These are phyloP conservation scores for Penicillium psychrosexuale DNA, from an alignment of 2,329 filamentous ascomycete genomes.

Conservation along the genomic window DNA sequence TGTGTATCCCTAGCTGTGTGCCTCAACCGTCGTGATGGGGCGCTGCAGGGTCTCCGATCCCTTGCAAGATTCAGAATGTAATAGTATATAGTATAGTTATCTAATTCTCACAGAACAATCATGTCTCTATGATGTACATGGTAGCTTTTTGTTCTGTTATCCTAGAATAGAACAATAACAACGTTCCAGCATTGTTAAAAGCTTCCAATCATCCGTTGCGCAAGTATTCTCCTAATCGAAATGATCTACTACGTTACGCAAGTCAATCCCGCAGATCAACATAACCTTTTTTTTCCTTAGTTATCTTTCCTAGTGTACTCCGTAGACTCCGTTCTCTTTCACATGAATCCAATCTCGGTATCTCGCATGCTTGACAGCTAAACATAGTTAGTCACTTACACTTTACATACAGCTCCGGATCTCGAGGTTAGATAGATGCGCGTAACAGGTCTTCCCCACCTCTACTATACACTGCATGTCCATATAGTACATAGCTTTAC, in stretches of 20 bases:
- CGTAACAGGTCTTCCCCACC: background rate
- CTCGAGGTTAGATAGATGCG: background rate
- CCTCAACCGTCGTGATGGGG: constrained; percentile 11
- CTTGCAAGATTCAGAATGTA: constrained; percentile 13
- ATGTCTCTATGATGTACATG: background rate
- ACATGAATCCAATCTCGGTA: constrained; percentile 20
- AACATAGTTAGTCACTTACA: background rate
- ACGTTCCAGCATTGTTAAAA: background rate
- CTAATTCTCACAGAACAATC: background rate
- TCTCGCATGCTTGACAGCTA: constrained; percentile 25
- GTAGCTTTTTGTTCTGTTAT: background rate
- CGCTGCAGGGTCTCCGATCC: constrained; percentile 21
- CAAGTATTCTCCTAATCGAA: constrained; percentile 10
- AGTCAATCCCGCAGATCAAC: constrained; percentile 6
- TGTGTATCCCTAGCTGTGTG: constrained; percentile 12
- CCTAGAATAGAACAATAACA: background rate
- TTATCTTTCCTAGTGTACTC: background rate
- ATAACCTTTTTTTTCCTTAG: constrained; percentile 1
- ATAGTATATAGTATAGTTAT: too few relatives aligned
- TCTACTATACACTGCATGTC: background rate
- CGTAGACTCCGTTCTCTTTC: constrained; percentile 2
- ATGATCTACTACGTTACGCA: constrained; percentile 10
- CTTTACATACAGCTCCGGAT: background rate
- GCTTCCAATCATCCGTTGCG: constrained; percentile 11
- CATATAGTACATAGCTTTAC: background rate